A percentile compares a stretch with the other conserved stretches of the same genome.
Evolutionary conservation across 176 grass and related monocot genomes (phyloP).

Genomic region (Luzula sylvatica): DNA sequence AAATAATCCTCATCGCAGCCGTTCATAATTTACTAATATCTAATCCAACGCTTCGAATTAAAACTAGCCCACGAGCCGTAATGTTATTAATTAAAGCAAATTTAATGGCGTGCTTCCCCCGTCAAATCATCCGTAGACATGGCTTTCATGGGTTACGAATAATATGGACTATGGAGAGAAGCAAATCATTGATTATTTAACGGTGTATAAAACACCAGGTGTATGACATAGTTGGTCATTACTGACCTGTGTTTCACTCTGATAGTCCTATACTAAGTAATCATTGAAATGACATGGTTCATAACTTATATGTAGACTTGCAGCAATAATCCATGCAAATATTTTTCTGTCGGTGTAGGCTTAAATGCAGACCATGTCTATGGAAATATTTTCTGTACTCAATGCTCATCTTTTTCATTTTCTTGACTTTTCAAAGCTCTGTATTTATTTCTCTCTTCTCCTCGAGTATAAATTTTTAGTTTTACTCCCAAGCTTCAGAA

Average conservation of each 20-base stretch:
- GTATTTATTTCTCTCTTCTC: no score
- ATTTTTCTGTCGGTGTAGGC: no score
- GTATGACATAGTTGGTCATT: background rate
- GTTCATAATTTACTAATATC: background rate
- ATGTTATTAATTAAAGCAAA: background rate
- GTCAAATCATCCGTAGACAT: background rate
- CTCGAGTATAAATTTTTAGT: no score
- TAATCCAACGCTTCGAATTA: slow-evolving; percentile 1
- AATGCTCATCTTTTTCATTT: no score
- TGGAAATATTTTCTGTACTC: no score
- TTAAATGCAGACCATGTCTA: no score
- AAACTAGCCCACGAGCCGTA: background rate
- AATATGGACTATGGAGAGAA: no score
- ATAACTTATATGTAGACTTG: no score
- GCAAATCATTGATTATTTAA: background rate
- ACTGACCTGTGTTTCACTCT: background rate
- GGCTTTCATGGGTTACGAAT: no score
- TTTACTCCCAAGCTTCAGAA: no score
- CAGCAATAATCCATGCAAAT: no score
- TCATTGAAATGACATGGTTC: background rate
- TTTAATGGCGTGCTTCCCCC: background rate
- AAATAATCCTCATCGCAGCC: background rate
- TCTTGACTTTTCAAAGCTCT: no score
- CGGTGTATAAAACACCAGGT: slow-evolving; percentile 5
- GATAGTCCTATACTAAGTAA: background rate